Base-by-base conservation (phyloP, 129 eudicot species). In the Solidago caesia region DNA sequence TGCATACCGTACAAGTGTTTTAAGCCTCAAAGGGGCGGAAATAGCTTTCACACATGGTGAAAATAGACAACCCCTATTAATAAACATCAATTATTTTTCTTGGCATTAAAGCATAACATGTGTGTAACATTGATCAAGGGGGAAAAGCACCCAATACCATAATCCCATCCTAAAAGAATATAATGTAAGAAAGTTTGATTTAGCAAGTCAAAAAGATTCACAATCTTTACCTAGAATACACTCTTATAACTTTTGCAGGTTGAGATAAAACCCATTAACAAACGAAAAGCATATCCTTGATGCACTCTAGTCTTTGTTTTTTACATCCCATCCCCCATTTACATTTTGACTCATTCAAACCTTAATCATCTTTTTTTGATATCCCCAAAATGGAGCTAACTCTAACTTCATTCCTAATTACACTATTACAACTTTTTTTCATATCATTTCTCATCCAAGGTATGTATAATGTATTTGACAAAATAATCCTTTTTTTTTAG, bases 261-360 rank as follows among this genome's bases (percentile, higher is more conserved):
- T 39, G 4, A 48, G 53, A 43, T 66, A 29, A 45, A 70, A 72
- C 42, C 44, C 82, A 44, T 46, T 49, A 53, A 67, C 68, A 64
- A 79, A 90, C 75, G 96, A 74, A 90, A 90, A 85, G 94, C 80
- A 91, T 91, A 91, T 84, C 88, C 72, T 52, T 47, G 6, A 21
- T 53, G 63, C 86, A 83, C 77, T 75, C 82, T 21, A 21, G 21
- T 21, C 21, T 21, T 68, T 77, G 66, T 67, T 63, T 70, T 70
- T 49, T 13, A 73, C 66, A 51, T 79, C 33, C 67, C 67, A 12
- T 59, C 42, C 42, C 7, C 42, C 7, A 66, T 25, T 33, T 4
- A 44, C 29, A 29, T 52, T 74, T 74, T 75, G 61, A 75, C 75
- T 51, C 74, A 56, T 61, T 68, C 52, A 69, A 26, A 45, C 68